Conservation (phyloP, 2,329 filamentous ascomycete species). For the Aspergillus chevalieri region DNA sequence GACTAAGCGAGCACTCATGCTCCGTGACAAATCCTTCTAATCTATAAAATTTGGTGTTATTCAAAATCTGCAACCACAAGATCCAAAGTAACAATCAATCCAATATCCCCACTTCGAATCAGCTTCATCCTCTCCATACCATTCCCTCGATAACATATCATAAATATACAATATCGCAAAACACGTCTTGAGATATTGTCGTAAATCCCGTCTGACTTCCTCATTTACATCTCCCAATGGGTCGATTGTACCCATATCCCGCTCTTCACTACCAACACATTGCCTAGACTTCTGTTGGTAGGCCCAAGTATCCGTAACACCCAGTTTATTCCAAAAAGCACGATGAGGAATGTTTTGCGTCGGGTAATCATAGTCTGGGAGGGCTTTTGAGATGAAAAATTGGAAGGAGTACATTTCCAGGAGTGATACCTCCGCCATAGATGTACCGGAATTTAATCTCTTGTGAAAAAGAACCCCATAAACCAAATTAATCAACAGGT, state of each 20-base stretch:
- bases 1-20: no score
- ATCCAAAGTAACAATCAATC: not conserved
- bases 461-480: not conserved
- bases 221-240: not conserved
- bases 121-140: not conserved
- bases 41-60: not conserved
- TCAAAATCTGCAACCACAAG: not conserved
- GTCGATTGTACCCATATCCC: not conserved
- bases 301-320: not conserved
- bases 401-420: not conserved
- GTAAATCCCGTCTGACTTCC: not conserved
- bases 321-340: not conserved
- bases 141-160: slow-evolving; percentile 2
- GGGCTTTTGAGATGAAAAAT: not conserved
- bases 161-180: slow-evolving; percentile 2
- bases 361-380: slow-evolving; percentile 1
- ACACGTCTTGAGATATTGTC: slow-evolving; percentile 1
- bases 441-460: not conserved
- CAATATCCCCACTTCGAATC: not conserved
- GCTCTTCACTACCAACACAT: no score
- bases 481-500: slow-evolving; percentile 1
- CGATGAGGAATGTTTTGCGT: slow-evolving; percentile 3
- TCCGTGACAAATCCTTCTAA: no score
- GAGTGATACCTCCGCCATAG: not conserved
- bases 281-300: not conserved